Base-by-base conservation (phyloP, 2,329 filamentous ascomycete species). In the Talaromyces sp. region DNA sequence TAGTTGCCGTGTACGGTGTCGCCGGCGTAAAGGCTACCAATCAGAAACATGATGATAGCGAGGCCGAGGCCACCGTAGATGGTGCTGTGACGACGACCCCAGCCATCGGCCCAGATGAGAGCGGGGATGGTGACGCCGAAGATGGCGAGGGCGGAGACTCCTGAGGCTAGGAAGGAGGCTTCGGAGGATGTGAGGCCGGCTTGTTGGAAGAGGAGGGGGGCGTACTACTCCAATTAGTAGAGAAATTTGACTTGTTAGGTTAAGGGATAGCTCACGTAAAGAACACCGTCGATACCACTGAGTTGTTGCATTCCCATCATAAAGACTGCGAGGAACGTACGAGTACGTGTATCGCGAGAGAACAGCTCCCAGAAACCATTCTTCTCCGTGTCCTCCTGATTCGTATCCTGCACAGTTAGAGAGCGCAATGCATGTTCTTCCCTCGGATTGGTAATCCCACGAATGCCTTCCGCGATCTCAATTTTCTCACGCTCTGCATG, bases 211-310 rank as follows among this genome's bases (percentile, higher is more conserved):
- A 88, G 74, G 0, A 80, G 69, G 0, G 84, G 84, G 0, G 84
- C 82, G 58, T 87, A 87, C 78, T 83, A 43, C 15, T 11, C 15
- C 37, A 3, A 36, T 19, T 33, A 17, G n/a, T 8, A 33, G 21
- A n/a, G n/a, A n/a, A n/a, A n/a, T n/a, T 25, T 19, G 25, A 8
- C 11, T 35, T 7, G 5, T 13, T 5, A 39, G 43, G 22, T 8
- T 40, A 72, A 77, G 3, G 8, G 8, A 13, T 1, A 2, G 41
- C 57, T 55, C 21, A 55, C 57, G 31, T 59, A 59, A 66, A 85
- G 74, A 5, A 87, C 78, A 0, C 81, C 84, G 62, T 87, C 84
- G 52, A 87, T 86, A 0, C 84, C 84, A 28, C 76, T 81, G 0
- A 86, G 70, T 63, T 87, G 84, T 33, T 83, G 77, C 76, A 85